Conservation (phyloP, 2,329 filamentous ascomycete genomes). For the Biscogniauxia sp. region DNA sequence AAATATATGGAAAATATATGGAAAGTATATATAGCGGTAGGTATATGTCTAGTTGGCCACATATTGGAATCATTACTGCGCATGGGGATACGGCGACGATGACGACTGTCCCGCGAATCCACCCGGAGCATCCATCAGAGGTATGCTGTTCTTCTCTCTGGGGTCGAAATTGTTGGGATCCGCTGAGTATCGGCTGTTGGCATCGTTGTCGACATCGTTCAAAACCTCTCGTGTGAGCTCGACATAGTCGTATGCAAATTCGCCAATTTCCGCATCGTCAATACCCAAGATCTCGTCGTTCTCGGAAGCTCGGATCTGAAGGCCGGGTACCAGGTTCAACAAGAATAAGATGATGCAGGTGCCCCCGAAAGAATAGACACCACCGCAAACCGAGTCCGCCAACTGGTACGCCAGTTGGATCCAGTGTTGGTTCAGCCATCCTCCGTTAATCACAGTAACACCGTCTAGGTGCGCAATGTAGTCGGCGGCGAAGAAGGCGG, state of each 20-base stretch:
- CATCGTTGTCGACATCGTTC: slow-evolving; percentile 46
- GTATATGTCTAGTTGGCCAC: not conserved
- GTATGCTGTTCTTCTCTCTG: slow-evolving; percentile 50
- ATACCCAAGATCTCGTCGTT: slow-evolving; percentile 83
- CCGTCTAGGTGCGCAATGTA: slow-evolving; percentile 83
- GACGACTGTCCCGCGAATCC: slow-evolving; percentile 39
- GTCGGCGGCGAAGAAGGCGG: slow-evolving; percentile 79
- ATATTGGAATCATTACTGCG: slow-evolving; percentile 10
- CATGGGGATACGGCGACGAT: slow-evolving; percentile 28
- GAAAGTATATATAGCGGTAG: not conserved
- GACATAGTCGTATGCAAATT: slow-evolving; percentile 95
- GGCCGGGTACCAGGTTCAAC: slow-evolving; percentile 74
- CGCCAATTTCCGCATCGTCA: slow-evolving; percentile 86
- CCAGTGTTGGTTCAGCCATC: slow-evolving; percentile 83
- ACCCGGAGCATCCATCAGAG: slow-evolving; percentile 42
- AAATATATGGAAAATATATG: not conserved
- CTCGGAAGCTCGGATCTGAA: slow-evolving; percentile 70
- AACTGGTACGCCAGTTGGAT: slow-evolving; percentile 81
- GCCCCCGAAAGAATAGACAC: slow-evolving; percentile 73
- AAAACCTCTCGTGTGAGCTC: slow-evolving; percentile 60
- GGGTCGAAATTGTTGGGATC: slow-evolving; percentile 40
- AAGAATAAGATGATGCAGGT: slow-evolving; percentile 78
- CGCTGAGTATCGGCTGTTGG: slow-evolving; percentile 42
- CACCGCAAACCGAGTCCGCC: slow-evolving; percentile 74
- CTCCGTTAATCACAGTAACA: slow-evolving; percentile 63